Conservation (phyloP, 2,329 filamentous ascomycete genomes). For the Microascus cirrosus region DNA sequence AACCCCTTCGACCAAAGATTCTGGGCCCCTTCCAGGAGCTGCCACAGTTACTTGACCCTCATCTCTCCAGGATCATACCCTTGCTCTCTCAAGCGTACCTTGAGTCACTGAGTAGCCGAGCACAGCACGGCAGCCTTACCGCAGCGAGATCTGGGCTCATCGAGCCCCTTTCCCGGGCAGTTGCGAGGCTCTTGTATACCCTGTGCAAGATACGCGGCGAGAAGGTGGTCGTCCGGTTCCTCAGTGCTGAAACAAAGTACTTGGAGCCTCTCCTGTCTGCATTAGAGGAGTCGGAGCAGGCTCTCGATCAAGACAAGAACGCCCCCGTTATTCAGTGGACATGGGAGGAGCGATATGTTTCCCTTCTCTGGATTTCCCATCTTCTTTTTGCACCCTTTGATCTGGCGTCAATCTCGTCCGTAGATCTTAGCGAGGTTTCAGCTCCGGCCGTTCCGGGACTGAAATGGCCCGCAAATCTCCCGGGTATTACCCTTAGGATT, state of each 20-base stretch:
- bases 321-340: constrained; percentile 29
- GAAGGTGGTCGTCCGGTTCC: constrained; percentile 82
- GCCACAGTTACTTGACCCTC: constrained; percentile 81
- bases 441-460: constrained; percentile 34
- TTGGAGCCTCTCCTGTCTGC: constrained; percentile 70
- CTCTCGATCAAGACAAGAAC: constrained; percentile 8
- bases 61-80: constrained; percentile 66
- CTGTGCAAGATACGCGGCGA: constrained; percentile 92
- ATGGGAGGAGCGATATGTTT: constrained; percentile 85
- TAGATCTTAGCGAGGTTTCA: constrained; percentile 34
- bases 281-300: constrained; percentile 49
- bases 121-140: constrained; percentile 22
- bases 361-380: constrained; percentile 80
- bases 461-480: constrained; percentile 46
- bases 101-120: constrained; percentile 43
- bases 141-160: constrained; percentile 26
- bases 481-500: constrained; percentile 59
- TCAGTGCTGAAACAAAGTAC: constrained; percentile 81
- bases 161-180: constrained; percentile 53
- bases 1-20: constrained; percentile 20
- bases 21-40: constrained; percentile 92
- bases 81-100: constrained; percentile 67
- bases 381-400: constrained; percentile 82
- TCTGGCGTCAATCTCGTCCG: constrained; percentile 68
- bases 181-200: constrained; percentile 72